Conservation (phyloP, 306 rosid genomes). For the Ormosia semicastrata region DNA sequence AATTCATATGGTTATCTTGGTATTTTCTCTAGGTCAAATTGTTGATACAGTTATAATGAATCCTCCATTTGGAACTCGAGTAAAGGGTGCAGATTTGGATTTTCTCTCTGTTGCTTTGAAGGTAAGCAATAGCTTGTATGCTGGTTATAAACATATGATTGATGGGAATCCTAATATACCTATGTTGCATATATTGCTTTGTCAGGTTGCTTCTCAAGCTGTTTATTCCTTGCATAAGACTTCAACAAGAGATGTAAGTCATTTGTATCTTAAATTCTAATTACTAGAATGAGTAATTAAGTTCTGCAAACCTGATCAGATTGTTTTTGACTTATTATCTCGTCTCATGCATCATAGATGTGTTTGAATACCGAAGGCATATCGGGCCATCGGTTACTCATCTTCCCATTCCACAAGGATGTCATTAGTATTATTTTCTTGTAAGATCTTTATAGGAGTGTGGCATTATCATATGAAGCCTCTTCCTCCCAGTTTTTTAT, state of each 20-base stretch:
- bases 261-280: conserved; percentile 17
- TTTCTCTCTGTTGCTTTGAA: conserved; percentile 74
- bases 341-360: not conserved
- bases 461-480: not conserved
- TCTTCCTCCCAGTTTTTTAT: not conserved
- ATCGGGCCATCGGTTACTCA: not conserved
- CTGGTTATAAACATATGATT: not conserved
- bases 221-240: conserved; percentile 94
- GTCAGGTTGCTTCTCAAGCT: conserved; percentile 82
- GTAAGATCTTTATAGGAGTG: not conserved
- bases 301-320: not conserved
- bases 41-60: conserved; percentile 92
- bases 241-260: conserved; percentile 89
- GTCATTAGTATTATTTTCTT: not conserved
- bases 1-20: conserved; percentile 14
- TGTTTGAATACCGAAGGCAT: not conserved
- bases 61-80: conserved; percentile 92
- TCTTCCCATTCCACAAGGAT: conserved; percentile 3
- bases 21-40: conserved; percentile 51
- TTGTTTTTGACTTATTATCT: not conserved
- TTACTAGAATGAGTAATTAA: not conserved
- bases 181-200: conserved; percentile 16
- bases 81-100: conserved; percentile 87
- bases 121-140: conserved; percentile 42
- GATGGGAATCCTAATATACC: conserved; percentile 16